Base-by-base conservation (phyloP, 805 yeast species). In the Ogataea paraovalis region DNA sequence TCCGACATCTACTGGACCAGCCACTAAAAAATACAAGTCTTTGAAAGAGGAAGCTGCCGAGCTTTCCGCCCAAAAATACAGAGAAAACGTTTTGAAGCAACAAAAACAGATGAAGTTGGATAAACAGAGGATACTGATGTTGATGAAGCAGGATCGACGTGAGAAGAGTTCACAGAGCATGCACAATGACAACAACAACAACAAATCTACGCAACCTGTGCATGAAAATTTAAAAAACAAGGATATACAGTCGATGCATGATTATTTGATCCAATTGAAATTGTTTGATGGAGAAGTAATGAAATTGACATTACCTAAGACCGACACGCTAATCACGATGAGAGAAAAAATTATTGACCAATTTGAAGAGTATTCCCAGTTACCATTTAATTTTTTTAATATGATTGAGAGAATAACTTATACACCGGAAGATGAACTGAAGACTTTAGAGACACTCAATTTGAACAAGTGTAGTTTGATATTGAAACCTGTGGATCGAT, bases 401-500 rank as follows among this genome's bases (percentile, higher is more conserved):
- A 72, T 74, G 4, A 70, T 79, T 41, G 91, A 88, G 19, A 75
- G 86, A 48, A 73, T 79, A 4, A 77, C 84, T 0, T 89, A 84
- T 50, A 68, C 81, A 2, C 76, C 74, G 3, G 76, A 79, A 0
- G 85, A 84, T 43, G 92, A 89, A 55, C 72, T 73, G 47, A 56
- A 67, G 49, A 66, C 80, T 2, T 68, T 90, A 34, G 61, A 61
- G 22, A 75, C 71, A 3, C 68, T 90, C 46, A 81, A 79, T 20
- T 68, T 90, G 44, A 73, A 78, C 14, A 72, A 95, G 48, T 83
- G 95, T 10, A 87, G 85, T 0, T 64, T 90, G 42, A 82, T 87
- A 21, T 68, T 90, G 53, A 85, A 86, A 59, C 91, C 94, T 3
- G 38, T 61, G 2, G 68, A 65, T 43, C 62, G 62, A 13, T 57